Base-by-base conservation (phyloP, 371 early-diverging fungal species). In the Parasitella parasitica region DNA sequence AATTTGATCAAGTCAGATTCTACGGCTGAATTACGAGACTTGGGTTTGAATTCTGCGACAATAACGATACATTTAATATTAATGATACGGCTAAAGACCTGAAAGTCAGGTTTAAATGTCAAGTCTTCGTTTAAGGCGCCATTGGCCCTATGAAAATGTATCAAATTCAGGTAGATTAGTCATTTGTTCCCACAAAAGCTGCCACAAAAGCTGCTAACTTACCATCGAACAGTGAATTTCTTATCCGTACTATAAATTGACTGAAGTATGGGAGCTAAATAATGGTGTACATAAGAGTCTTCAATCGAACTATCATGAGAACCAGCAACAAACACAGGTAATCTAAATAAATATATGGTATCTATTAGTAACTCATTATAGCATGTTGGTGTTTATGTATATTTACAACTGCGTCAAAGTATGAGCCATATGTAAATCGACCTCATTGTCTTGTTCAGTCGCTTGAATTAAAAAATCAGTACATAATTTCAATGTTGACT, bases 401-500 rank as follows among this genome's bases (percentile, higher is more conserved):
- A 63, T 57, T 57, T 56, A 52, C 63, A 63, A 38, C 43, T 63
- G 57, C 27, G 57, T 57, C 52, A 63, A 57, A 57, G 28, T 63
- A 41, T 63, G 63, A 34, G 57, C 63, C 52, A 57, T 52, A 57
- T 63, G 57, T 34, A 63, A 41, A 52, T 63, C 57, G 36, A 52
- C 39, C 39, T 41, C 57, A 63, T 51, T 57, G 43, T 38, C 53
- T 57, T 63, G 63, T 34, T 57, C 39, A 49, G 39, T 62, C 38
- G 55, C 62, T 55, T 55, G 62, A 61, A 27, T 32, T 56, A 50
- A 62, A 51, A 63, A 63, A 57, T 50, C 51, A 48, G 48, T 52
- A 52, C 63, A 52, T 16, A 57, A 57, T 63, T 63, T 63, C 51
- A 63, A 41, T 52, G 63, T 30, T 63, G 62, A 54, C 36, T n/a